phyloP scores from a whole-genome alignment of 1,139 yeast species.

The Entelexis paramagnoliae region DNA sequence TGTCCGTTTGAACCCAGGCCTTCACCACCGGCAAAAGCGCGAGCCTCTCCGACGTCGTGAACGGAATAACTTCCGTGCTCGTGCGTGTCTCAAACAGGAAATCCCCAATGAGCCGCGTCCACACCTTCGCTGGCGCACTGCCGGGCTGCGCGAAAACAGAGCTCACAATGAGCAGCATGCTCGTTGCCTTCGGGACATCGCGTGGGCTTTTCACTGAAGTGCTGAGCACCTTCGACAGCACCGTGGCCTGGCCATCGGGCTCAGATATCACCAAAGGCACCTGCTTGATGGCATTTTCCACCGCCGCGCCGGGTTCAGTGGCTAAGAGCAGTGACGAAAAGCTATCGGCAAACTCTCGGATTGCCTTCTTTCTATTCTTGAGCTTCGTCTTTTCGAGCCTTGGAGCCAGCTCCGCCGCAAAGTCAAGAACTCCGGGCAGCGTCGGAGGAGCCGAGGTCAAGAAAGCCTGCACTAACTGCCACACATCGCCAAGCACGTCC shows the following conservation, averaged over 20 bases:
- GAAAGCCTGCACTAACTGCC: constrained; percentile 48
- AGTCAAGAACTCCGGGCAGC: constrained; percentile 3
- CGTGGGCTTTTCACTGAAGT: constrained; percentile 6
- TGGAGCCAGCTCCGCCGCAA: constrained; percentile 34
- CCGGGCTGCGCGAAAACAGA: constrained; percentile 17
- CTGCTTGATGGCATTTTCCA: constrained; percentile 32
- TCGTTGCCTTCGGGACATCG: constrained; percentile 6
- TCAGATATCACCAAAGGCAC: constrained; percentile 40
- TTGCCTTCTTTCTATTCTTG: constrained; percentile 50
- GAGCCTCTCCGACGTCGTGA: constrained; percentile 28
- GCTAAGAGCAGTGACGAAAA: constrained; percentile 45
- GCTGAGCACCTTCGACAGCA: constrained; percentile 18
- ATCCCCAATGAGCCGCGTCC: constrained; percentile 36
- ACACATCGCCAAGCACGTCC: constrained; percentile 69
- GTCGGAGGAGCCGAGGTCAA: constrained; percentile 27
- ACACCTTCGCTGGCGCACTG: constrained; percentile 25
- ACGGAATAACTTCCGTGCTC: constrained; percentile 34
- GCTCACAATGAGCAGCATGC: constrained; percentile 9
- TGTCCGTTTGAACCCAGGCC: constrained; percentile 50
- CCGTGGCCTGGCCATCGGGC: constrained; percentile 36
- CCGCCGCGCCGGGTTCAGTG: not conserved
- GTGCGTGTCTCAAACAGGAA: constrained; percentile 30
- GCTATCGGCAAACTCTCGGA: constrained; percentile 57
- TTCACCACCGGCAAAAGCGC: constrained; percentile 45
- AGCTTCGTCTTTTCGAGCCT: constrained; percentile 50